Conservation (phyloP, 345 rosid genomes). For the Nasturtium officinale region DNA sequence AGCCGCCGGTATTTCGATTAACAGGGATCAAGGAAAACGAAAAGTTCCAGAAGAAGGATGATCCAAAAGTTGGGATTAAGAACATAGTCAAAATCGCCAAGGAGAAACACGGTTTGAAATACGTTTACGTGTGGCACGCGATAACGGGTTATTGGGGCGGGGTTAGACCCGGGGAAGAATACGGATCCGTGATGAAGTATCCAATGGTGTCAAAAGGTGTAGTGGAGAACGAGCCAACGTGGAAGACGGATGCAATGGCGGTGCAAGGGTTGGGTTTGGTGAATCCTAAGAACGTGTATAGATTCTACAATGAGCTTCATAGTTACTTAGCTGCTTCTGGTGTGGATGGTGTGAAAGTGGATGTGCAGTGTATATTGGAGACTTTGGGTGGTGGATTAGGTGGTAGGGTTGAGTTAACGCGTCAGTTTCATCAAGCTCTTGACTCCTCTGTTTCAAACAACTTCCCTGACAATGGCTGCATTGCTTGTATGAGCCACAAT, state of each 20-base stretch:
- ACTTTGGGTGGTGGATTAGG: constrained; percentile 82
- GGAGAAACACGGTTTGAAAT: constrained; percentile 66
- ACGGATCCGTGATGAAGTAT: constrained; percentile 70
- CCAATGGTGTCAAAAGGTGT: constrained; percentile 71
- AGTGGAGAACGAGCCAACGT: constrained; percentile 76
- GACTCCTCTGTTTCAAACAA: constrained; percentile 78
- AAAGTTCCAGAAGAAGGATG: constrained; percentile 70
- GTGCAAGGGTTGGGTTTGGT: constrained; percentile 85
- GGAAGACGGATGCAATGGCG: constrained; percentile 70
- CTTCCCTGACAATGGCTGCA: constrained; percentile 86
- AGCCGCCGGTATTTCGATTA: constrained; percentile 54
- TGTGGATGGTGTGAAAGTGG: constrained; percentile 92
- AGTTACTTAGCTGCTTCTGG: constrained; percentile 81
- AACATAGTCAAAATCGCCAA: constrained; percentile 69
- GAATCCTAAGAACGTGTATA: constrained; percentile 70
- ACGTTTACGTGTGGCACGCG: constrained; percentile 96
- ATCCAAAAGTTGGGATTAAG: constrained; percentile 69
- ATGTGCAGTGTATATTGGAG: constrained; percentile 87
- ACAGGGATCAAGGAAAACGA: constrained; percentile 78
- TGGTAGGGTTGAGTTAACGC: constrained; percentile 81
- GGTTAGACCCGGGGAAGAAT: constrained; percentile 76
- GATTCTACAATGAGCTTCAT: constrained; percentile 77
- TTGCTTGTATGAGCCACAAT: constrained; percentile 97
- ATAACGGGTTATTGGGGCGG: constrained; percentile 99
- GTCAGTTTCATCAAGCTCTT: constrained; percentile 87